These are phyloP conservation scores for Daedaleopsis nitida DNA, from an alignment of 768 basidiomycete genomes.

Conservation along the genomic window DNA sequence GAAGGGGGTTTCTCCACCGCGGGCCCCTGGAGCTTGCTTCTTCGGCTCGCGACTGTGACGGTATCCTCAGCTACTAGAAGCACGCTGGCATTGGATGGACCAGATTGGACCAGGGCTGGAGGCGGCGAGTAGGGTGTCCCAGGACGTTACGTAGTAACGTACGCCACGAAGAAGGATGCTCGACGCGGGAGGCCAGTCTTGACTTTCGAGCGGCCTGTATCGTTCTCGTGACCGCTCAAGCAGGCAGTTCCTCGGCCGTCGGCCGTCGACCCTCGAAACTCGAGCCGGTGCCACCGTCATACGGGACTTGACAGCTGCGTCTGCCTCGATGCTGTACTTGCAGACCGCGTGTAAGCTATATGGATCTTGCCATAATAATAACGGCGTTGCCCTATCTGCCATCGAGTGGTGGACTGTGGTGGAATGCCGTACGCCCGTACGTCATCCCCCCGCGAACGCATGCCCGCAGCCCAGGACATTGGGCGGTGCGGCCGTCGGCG, in stretches of 20 bases:
- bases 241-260: background rate
- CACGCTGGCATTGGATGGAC: background rate
- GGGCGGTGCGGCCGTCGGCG: too few relatives aligned
- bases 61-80: too few relatives aligned
- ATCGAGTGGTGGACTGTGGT: background rate
- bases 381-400: background rate
- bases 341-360: background rate
- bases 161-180: background rate
- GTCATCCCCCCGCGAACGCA: background rate
- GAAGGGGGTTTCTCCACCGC: too few relatives aligned
- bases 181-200: too few relatives aligned
- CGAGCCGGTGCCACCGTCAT: background rate
- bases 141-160: background rate
- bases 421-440: background rate
- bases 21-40: too few relatives aligned
- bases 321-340: background rate
- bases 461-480: background rate
- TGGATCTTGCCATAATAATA: background rate
- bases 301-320: background rate
- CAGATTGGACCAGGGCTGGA: background rate
- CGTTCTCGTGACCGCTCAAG: too few relatives aligned
- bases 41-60: too few relatives aligned
- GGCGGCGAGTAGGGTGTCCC: background rate
- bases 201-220: too few relatives aligned
- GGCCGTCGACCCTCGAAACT: background rate